Conservation (phyloP, 2,329 filamentous ascomycete species). For the Chrysosporium queenslandicum region DNA sequence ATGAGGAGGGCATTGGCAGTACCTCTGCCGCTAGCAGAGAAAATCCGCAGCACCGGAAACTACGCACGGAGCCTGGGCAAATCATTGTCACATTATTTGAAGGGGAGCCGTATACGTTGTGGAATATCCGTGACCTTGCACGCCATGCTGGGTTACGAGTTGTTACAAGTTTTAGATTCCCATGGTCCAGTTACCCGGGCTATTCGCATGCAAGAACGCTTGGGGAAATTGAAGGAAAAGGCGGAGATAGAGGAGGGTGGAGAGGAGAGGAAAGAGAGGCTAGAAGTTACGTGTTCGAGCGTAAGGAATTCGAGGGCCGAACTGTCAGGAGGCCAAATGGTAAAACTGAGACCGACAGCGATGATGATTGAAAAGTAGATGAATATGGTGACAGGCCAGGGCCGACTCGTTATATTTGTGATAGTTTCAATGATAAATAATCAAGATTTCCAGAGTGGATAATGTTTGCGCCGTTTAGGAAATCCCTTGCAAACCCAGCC, state of each 20-base stretch:
- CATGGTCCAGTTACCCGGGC: constrained; percentile 39
- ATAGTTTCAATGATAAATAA: background rate
- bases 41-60: constrained; percentile 8
- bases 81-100: constrained; percentile 86
- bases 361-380: constrained; percentile 22
- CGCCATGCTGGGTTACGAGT: constrained; percentile 51
- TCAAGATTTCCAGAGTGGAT: background rate
- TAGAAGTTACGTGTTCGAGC: constrained; percentile 39
- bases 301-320: constrained; percentile 28
- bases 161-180: constrained; percentile 40
- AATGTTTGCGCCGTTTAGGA: background rate
- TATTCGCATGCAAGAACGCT: constrained; percentile 41
- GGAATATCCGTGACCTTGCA: constrained; percentile 84
- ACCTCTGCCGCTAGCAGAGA: background rate
- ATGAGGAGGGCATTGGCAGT: constrained; percentile 15
- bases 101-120: constrained; percentile 85
- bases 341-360: constrained; percentile 26
- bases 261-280: constrained; percentile 40
- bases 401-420: background rate
- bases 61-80: constrained; percentile 34
- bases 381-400: background rate
- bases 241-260: constrained; percentile 36
- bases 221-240: constrained; percentile 36
- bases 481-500: background rate
- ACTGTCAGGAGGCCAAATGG: constrained; percentile 7